Evolutionary conservation across 495 filamentous ascomycete genomes (phyloP).

Genomic region (Staphylotrichum longicolle): DNA sequence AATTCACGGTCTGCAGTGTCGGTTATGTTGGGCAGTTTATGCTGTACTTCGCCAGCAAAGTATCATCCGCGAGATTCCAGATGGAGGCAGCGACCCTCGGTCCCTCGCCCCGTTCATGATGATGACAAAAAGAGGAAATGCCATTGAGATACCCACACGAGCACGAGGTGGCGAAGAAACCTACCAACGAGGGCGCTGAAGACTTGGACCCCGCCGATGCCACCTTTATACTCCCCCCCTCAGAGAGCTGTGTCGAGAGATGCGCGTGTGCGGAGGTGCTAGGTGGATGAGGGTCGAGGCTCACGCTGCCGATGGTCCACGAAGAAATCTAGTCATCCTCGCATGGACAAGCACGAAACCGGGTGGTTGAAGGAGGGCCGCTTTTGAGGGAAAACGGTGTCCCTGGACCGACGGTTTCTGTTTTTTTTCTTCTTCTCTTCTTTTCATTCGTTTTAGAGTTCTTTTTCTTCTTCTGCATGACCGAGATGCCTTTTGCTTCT

Average conservation of each 20-base stretch:
- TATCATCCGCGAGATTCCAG: constrained; percentile 25
- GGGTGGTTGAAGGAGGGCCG: constrained; percentile 30
- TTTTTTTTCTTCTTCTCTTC: constrained; percentile 42
- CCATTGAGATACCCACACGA: constrained; percentile 28
- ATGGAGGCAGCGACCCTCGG: constrained; percentile 29
- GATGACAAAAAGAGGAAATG: constrained; percentile 24
- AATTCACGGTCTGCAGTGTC: constrained; percentile 22
- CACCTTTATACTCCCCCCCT: constrained; percentile 1
- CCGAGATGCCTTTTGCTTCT: constrained; percentile 42
- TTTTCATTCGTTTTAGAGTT: constrained; percentile 33
- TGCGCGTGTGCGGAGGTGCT: constrained; percentile 15
- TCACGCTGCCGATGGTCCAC: constrained; percentile 6
- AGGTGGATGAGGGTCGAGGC: constrained; percentile 10
- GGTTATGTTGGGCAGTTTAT: constrained; percentile 24
- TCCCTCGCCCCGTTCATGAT: constrained; percentile 32
- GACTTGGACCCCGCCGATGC: constrained; percentile 20
- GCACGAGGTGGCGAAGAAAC: constrained; percentile 17
- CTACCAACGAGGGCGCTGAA: constrained; percentile 15
- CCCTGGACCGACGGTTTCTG: constrained; percentile 18
- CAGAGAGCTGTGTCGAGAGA: constrained; percentile 22
- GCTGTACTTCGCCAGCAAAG: constrained; percentile 33
- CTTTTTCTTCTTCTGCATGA: constrained; percentile 46
- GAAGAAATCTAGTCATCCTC: constrained; percentile 17
- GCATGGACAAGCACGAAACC: constrained; percentile 21
- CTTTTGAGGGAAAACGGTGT: constrained; percentile 24